Evolutionary conservation across 495 filamentous ascomycete species (phyloP).

Genomic region (Thermothielavioides terrestris): DNA sequence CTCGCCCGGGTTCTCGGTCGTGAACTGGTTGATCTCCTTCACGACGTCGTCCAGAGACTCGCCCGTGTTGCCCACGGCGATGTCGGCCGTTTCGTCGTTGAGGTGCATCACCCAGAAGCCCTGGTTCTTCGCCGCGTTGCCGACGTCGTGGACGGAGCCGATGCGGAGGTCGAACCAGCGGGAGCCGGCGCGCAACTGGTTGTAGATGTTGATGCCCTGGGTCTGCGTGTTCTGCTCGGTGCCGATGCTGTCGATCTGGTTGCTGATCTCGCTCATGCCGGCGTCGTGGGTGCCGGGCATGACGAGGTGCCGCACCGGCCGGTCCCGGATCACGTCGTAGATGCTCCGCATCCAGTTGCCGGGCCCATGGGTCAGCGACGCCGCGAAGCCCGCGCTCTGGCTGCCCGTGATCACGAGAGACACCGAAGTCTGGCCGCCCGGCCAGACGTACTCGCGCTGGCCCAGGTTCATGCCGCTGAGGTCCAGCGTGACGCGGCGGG

Average conservation of each 20-base stretch:
- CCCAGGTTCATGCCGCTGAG: constrained; percentile 20
- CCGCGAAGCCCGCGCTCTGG: constrained; percentile 16
- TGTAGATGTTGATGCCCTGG: constrained; percentile 23
- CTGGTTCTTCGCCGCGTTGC: constrained; percentile 3
- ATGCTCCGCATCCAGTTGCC: constrained; percentile 27
- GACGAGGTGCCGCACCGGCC: constrained; percentile 21
- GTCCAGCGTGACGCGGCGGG: constrained; percentile 14
- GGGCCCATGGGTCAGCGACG: constrained; percentile 22
- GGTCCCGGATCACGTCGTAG: constrained; percentile 22
- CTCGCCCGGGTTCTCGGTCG: constrained; percentile 23
- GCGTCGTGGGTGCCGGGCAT: constrained; percentile 26
- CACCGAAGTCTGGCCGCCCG: constrained; percentile 19
- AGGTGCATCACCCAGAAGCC: constrained; percentile 19
- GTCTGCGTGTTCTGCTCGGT: constrained; percentile 21
- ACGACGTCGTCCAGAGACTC: constrained; percentile 23
- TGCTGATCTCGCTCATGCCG: constrained; percentile 23
- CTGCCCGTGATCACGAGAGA: constrained; percentile 25
- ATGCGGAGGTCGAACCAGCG: constrained; percentile 28
- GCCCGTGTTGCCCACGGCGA: constrained; percentile 22
- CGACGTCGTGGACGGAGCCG: constrained; percentile 11
- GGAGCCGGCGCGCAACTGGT: constrained; percentile 22
- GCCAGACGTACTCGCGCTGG: constrained; percentile 20
- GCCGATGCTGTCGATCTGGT: constrained; percentile 13
- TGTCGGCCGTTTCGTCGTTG: constrained; percentile 5
- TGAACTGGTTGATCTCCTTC: constrained; percentile 27